Conservation (phyloP, 345 rosid genomes). For the Rhodamnia rubescens region DNA sequence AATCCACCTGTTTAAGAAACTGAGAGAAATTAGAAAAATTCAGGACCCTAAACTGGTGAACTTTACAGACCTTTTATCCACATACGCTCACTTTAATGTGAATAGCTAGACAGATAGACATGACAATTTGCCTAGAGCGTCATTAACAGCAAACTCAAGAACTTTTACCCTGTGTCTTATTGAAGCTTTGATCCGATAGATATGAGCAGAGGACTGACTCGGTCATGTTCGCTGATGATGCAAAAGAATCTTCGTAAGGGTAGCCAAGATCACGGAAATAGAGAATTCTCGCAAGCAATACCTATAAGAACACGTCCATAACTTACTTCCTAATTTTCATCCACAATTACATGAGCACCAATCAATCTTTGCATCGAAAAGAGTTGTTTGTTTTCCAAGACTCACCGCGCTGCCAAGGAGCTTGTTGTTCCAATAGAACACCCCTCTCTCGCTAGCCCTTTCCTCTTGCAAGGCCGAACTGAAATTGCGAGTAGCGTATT, state of each 20-base stretch:
- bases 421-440: slow-evolving; percentile 59
- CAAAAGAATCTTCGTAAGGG: slow-evolving; percentile 25
- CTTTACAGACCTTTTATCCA: not conserved
- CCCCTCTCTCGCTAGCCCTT: slow-evolving; percentile 19
- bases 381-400: not conserved
- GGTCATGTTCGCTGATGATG: slow-evolving; percentile 17
- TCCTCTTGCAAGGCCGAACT: slow-evolving; percentile 27
- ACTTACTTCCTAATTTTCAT: not conserved
- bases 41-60: not conserved
- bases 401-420: slow-evolving; percentile 35
- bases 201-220: slow-evolving; percentile 34
- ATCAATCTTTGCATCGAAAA: not conserved
- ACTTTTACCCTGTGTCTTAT: slow-evolving; percentile 25
- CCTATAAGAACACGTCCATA: slow-evolving; percentile 11
- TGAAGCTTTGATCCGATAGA: slow-evolving; percentile 17
- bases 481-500: slow-evolving; percentile 22
- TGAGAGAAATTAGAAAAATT: not conserved
- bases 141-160: not conserved
- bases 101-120: not conserved
- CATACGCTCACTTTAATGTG: not conserved
- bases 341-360: not conserved
- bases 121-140: not conserved
- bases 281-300: slow-evolving; percentile 33
- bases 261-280: slow-evolving; percentile 43
- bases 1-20: slow-evolving; percentile 28